Evolutionary conservation across 1,284 basidiomycete genomes (phyloP), one percentile per base, ranked within the genome.

Genomic region (Boletus sp.): DNA sequence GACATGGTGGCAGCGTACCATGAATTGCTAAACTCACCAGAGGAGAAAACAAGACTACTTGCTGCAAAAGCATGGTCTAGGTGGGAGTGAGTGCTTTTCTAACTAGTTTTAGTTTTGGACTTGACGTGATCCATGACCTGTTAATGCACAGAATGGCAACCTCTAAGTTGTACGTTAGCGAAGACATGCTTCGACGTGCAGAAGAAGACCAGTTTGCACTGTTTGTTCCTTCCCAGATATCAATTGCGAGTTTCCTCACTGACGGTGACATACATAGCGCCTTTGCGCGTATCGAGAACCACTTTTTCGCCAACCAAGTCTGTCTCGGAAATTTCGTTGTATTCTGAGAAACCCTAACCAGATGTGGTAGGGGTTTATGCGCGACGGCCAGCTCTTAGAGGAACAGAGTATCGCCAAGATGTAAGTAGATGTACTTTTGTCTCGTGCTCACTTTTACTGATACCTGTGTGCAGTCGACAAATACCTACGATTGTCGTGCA

Each of bases 241-340:
- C 13, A 5, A 25, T 42, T 36, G 23, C 41, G 7, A 25, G 14
- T 16, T 36, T n/a, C n/a, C 16, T 48, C 34, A 8, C 49, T 55
- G 32, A 62, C 27, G 33, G 9, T 38, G n/a, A 12, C 32, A 34
- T 36, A 10, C 20, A 29, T 54, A 91, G 88, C 59, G 87, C 90
- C 2, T 94, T 94, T 65, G 91, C 93, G 5, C 73, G 84, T 38
- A 94, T 96, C 52, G 94, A 96, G 71, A 91, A 91, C 60, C 93
- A 96, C 63, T 97, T 89, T 68, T 95, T 96, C 61, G 73, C 91
- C 43, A 89, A 91, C 59, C 77, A 78, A 36, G 83, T 84, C 49
- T 42, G 74, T 62, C 5, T 29, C 20, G 2, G 17, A 39, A 41
- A 39, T 36, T 43, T 26, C 9, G 12, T 8, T 6, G 16, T 36